Conservation (phyloP, 1,139 yeast species). For the Suhomyces coccinellae region DNA sequence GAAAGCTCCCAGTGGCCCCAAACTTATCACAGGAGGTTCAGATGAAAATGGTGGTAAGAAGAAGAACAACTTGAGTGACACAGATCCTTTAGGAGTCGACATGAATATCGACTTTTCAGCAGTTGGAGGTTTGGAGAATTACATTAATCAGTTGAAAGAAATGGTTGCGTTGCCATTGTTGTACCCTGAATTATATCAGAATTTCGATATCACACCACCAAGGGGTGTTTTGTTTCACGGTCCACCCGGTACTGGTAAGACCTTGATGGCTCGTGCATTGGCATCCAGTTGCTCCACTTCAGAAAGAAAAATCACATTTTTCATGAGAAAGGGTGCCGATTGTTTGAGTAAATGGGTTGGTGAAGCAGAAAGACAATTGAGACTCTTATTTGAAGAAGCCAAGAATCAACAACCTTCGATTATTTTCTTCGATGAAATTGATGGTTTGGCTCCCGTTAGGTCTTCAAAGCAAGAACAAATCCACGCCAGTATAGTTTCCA, state of each 20-base stretch:
- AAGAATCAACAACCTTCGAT: conserved; percentile 94
- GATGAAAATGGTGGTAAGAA: conserved; percentile 38
- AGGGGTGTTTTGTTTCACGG: conserved; percentile 98
- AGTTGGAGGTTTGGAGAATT: conserved; percentile 90
- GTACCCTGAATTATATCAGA: conserved; percentile 91
- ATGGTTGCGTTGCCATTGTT: conserved; percentile 94
- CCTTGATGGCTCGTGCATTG: conserved; percentile 94
- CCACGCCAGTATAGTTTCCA: conserved; percentile 95
- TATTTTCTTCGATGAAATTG: conserved; percentile 95
- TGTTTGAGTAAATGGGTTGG: conserved; percentile 98
- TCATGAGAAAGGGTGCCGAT: conserved; percentile 99
- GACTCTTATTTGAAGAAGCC: conserved; percentile 93
- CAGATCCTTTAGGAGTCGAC: conserved; percentile 94
- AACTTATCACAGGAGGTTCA: conserved; percentile 39
- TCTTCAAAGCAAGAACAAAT: conserved; percentile 97
- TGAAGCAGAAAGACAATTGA: conserved; percentile 93
- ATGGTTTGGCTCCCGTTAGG: conserved; percentile 96
- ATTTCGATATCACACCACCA: conserved; percentile 92
- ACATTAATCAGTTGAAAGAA: conserved; percentile 89
- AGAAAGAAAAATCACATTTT: conserved; percentile 83
- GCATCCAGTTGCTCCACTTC: conserved; percentile 93
- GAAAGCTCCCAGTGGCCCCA: conserved; percentile 20
- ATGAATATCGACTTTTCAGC: conserved; percentile 87
- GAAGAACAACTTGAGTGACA: conserved; percentile 78
- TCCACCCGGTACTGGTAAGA: conserved; percentile 99